Base-by-base conservation (phyloP, 768 basidiomycete species). In the Suillus ampliporus region DNA sequence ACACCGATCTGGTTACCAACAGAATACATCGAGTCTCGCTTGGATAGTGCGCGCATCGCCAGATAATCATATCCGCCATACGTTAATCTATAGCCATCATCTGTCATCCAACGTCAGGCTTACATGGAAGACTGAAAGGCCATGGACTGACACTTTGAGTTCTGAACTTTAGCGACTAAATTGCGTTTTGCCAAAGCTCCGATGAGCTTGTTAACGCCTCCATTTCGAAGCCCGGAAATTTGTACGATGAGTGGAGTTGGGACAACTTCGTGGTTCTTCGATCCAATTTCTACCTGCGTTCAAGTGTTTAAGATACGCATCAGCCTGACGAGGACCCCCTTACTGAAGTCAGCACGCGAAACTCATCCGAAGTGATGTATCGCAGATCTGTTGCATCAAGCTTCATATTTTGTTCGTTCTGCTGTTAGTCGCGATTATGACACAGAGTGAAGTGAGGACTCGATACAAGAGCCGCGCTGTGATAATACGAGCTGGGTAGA, bases 21-120 rank as follows among this genome's bases (percentile, higher is more conserved):
- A 26, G 94, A 93, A 67, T 90, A 80, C 78, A 99, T 84, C 0
- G 92, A 87, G 61, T 94, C 93, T 60, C 97, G 80, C 74, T 95
- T 95, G 1, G 93, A 95, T 74, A 99, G 80, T 3, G 97, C 91
- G 38, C 95, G 86, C 83, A 99, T 92, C 26, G 97, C 94, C 28
- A 99, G 84, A 74, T 89, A 99, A 70, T 99, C 97, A 66, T 97
- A 95, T n/a, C 97, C 97, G 40, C 97, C 97, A 72, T 99, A 99
- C 5, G 97, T 99, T 66, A 99, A 74, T 47, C 97, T 86, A 75
- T 97, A 99, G 17, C 97, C 97, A 69, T 99, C 97, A 76, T 99
- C 97, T 99, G 67, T 58, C 51, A 44, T 68, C 67, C 51, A 64
- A 58, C 14, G 26, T 54, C 37, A 56, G 34, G 13, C 13, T n/a